Conservation (phyloP, 2,329 filamentous ascomycete species). For the Apiospora saccharicola region DNA sequence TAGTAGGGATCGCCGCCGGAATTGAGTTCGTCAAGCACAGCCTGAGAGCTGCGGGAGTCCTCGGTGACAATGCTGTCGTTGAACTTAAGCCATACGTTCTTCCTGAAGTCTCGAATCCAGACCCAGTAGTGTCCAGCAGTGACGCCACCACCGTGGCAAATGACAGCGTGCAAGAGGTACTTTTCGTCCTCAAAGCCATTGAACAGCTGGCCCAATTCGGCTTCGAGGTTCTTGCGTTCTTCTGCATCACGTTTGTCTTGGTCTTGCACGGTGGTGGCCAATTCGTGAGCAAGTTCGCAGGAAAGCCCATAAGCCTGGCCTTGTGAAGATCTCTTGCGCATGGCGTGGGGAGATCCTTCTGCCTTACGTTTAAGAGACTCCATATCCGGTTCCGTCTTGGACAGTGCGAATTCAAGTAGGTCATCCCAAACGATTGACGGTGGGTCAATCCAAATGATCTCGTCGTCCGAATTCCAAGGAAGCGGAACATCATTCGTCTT, state of each 20-base stretch:
- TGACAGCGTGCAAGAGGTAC: conserved; percentile 89
- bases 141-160: conserved; percentile 82
- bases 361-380: conserved; percentile 16
- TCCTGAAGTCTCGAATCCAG: conserved; percentile 90
- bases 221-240: conserved; percentile 48
- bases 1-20: conserved; percentile 81
- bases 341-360: neutral
- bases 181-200: conserved; percentile 68
- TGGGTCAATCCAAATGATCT: neutral
- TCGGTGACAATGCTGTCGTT: conserved; percentile 86
- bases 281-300: neutral
- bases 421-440: neutral
- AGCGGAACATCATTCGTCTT: neutral
- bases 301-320: neutral
- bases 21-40: conserved; percentile 74
- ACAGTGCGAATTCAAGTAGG: neutral
- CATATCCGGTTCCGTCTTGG: neutral
- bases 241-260: conserved; percentile 52
- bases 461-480: neutral
- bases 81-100: conserved; percentile 87
- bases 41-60: conserved; percentile 64
- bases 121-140: conserved; percentile 94
- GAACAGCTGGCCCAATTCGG: conserved; percentile 61
- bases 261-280: conserved; percentile 36
- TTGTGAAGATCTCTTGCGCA: neutral